Percentiles rank a stretch among this genome's conserved stretches.
phyloP scores from a whole-genome alignment of 805 yeast species.

The Candida boleticola region DNA sequence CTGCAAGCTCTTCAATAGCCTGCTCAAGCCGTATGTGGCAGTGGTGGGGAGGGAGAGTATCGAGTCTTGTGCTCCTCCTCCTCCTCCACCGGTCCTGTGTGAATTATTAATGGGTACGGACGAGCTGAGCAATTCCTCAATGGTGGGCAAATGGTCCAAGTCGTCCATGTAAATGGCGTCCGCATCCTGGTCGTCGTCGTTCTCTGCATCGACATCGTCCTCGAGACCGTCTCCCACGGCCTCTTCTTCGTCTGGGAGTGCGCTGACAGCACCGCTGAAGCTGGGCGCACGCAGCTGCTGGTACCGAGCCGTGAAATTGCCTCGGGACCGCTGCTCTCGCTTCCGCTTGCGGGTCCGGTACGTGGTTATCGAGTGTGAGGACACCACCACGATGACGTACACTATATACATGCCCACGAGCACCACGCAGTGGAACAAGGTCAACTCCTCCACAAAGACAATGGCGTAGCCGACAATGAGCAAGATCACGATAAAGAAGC shows the following conservation, averaged over 20 bases:
- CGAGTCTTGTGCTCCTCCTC: no score
- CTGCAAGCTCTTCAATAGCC: constrained; percentile 30
- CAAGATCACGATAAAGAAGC: constrained; percentile 53
- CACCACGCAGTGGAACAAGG: constrained; percentile 51
- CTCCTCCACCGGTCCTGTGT: neutral
- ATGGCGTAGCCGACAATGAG: constrained; percentile 51
- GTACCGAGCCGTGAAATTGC: constrained; percentile 16
- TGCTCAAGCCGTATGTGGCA: constrained; percentile 29
- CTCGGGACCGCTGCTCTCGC: constrained; percentile 22
- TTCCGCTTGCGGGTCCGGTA: constrained; percentile 11
- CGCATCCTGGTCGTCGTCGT: constrained; percentile 5
- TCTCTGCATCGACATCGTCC: constrained; percentile 4
- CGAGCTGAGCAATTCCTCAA: constrained; percentile 19
- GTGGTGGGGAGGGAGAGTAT: neutral
- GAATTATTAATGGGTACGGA: neutral
- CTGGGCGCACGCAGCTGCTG: no score
- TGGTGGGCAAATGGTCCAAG: constrained; percentile 23
- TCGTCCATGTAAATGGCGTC: constrained; percentile 21
- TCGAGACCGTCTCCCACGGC: no score
- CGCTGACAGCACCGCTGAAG: neutral
- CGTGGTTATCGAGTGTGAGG: constrained; percentile 19
- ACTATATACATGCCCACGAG: constrained; percentile 55
- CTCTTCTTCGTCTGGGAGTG: neutral
- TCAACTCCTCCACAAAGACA: constrained; percentile 49
- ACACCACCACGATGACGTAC: constrained; percentile 54